These are phyloP conservation scores for Scenedesmus sp. DNA, from an alignment of 163 green algal genomes.

Conservation along the genomic window DNA sequence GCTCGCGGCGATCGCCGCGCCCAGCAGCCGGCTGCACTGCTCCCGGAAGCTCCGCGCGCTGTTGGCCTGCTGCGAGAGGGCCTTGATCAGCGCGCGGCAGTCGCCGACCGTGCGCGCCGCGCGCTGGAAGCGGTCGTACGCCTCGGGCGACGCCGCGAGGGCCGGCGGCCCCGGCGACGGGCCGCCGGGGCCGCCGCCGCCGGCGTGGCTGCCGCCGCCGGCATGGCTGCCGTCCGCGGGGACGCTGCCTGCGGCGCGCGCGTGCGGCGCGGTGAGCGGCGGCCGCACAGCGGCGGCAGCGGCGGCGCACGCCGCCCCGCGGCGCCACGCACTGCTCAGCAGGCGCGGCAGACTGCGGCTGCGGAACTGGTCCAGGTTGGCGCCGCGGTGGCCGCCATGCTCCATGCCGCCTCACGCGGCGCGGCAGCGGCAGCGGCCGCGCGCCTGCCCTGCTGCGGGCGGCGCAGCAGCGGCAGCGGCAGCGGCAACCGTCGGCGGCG, in stretches of 20 bases:
- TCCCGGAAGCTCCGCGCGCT: conserved; percentile 27
- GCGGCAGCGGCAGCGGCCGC: no score
- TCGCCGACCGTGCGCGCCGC: conserved; percentile 21
- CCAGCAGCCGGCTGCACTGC: conserved; percentile 33
- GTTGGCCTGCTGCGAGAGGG: conserved; percentile 22
- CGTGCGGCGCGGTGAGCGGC: no score
- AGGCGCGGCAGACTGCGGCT: conserved; percentile 29
- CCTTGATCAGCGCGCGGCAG: not conserved
- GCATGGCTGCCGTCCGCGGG: not conserved
- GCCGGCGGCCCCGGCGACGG: not conserved
- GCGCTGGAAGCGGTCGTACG: conserved; percentile 12
- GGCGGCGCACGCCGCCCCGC: no score
- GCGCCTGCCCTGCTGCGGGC: no score
- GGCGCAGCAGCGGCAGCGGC: no score
- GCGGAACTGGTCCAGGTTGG: conserved; percentile 16
- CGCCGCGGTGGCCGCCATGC: no score
- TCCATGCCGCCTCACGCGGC: no score
- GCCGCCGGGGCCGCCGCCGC: not conserved
- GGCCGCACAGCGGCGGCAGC: no score
- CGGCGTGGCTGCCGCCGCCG: not conserved
- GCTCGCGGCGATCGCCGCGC: conserved; percentile 22
- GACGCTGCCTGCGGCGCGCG: not conserved
- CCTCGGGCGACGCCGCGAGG: not conserved
- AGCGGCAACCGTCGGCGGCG: no score
- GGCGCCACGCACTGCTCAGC: conserved; percentile 17